Conservation (phyloP, 2,329 filamentous ascomycete genomes). For the Metarhizium album region DNA sequence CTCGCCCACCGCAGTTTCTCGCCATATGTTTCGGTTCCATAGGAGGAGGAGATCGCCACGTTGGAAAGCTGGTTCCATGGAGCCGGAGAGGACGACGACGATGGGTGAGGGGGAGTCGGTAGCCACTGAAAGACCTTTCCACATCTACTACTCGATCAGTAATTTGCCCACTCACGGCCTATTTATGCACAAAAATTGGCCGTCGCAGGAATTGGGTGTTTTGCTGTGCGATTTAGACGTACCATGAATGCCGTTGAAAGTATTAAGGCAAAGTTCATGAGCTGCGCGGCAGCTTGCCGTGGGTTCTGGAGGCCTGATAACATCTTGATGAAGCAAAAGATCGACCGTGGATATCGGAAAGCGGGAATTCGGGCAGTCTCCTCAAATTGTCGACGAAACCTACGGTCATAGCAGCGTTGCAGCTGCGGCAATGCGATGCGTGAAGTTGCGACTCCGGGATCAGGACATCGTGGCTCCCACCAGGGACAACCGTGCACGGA, state of each 20-base stretch:
- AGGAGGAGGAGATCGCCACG: constrained; percentile 65
- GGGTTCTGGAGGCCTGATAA: constrained; percentile 60
- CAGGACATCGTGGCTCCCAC: constrained; percentile 17
- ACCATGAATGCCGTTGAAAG: constrained; percentile 88
- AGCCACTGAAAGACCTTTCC: constrained; percentile 76
- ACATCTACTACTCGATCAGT: constrained; percentile 42
- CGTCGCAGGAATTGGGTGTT: neutral
- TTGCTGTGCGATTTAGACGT: constrained; percentile 12
- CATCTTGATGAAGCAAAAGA: constrained; percentile 34
- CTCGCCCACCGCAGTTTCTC: constrained; percentile 44
- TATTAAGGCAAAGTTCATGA: constrained; percentile 85
- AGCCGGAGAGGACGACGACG: constrained; percentile 74
- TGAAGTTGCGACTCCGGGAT: constrained; percentile 10
- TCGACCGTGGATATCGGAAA: neutral
- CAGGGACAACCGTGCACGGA: neutral
- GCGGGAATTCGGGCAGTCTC: neutral
- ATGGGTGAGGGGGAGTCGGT: constrained; percentile 69
- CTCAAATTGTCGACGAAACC: neutral
- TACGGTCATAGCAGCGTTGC: neutral
- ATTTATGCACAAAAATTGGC: neutral
- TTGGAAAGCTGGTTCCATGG: constrained; percentile 76
- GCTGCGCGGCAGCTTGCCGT: constrained; percentile 68
- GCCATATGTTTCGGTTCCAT: constrained; percentile 59
- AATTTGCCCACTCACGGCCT: constrained; percentile 5
- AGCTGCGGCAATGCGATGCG: neutral